Base-by-base conservation (phyloP, 306 rosid genomes). In the Vigna radiata region DNA sequence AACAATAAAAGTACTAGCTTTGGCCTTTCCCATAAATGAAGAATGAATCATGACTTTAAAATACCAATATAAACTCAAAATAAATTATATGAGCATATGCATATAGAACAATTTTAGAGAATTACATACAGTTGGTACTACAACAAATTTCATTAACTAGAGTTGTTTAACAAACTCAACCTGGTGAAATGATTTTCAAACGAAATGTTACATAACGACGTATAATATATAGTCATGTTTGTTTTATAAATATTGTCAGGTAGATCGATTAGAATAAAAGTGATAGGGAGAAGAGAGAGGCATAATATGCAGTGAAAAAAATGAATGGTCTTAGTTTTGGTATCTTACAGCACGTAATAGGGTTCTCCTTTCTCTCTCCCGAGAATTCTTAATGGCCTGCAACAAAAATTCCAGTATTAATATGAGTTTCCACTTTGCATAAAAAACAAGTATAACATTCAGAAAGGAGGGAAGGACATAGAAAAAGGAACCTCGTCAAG, bases 281-380 rank as follows among this genome's bases (percentile, higher is more conserved):
- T 59, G 44, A 44, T 67, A 27, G 49, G 11, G 17, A 75, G 1
- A 39, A 79, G 29, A 21, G 47, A 61, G 63, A 56, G 17, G 13
- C 44, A 49, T 66, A n/a, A 74, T 39, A 70, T 63, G 54, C 10
- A n/a, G 44, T 60, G 9, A 6, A 66, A 65, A 56, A 48, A 55
- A 18, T 27, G 16, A 83, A 77, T n/a, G 15, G 36, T 1, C 65
- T 13, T 10, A 36, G 31, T 48, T 59, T 68, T 47, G 47, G 75
- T 37, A 76, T 79, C 97, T 88, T 89, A 92, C 98, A 53, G 97
- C 90, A 2, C 97, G 96, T 47, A 95, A 68, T 12, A 92, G 75
- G 70, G 89, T 68, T 82, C 98, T 87, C 76, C 88, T 86, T 49
- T 90, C 97, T 73, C 98, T 89, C 79, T 95, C 97, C 79, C 97